Conservation (phyloP, 495 filamentous ascomycete species). For the Aspergillus ostianus region DNA sequence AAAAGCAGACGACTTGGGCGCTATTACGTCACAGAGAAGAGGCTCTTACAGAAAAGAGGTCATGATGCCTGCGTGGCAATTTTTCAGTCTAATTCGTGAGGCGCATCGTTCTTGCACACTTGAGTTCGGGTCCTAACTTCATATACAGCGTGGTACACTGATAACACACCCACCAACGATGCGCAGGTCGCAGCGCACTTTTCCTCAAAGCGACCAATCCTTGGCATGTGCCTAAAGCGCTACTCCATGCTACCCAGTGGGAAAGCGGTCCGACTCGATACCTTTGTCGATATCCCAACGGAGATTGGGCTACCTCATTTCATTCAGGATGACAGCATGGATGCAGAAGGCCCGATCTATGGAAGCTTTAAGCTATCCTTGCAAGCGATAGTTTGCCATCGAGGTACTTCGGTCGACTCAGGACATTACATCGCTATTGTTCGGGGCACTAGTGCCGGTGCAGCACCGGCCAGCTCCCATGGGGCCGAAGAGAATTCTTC, state of each 20-base stretch:
- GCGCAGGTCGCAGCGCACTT: slow-evolving; percentile 72
- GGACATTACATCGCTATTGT: slow-evolving; percentile 90
- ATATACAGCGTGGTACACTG: slow-evolving; percentile 57
- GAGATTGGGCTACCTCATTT: slow-evolving; percentile 88
- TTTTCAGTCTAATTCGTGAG: slow-evolving; percentile 85
- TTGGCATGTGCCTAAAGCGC: slow-evolving; percentile 89
- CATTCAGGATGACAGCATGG: slow-evolving; percentile 72
- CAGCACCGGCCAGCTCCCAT: slow-evolving; percentile 49
- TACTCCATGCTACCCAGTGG: slow-evolving; percentile 76
- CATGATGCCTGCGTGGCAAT: slow-evolving; percentile 96
- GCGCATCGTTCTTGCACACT: background rate
- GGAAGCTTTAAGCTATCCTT: slow-evolving; percentile 86
- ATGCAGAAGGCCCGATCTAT: slow-evolving; percentile 62
- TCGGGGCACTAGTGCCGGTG: slow-evolving; percentile 54
- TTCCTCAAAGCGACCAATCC: slow-evolving; percentile 69
- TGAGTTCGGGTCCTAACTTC: slow-evolving; percentile 35
- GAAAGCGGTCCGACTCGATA: slow-evolving; percentile 64
- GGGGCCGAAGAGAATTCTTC: slow-evolving; percentile 49
- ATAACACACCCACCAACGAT: slow-evolving; percentile 68
- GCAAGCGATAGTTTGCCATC: slow-evolving; percentile 88
- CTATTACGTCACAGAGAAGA: slow-evolving; percentile 28
- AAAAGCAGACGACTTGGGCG: slow-evolving; percentile 34
- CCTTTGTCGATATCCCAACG: slow-evolving; percentile 86
- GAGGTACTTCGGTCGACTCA: slow-evolving; percentile 81
- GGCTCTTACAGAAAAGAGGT: slow-evolving; percentile 72